Conservation (phyloP, 2,329 filamentous ascomycete genomes). For the Monosporascus sp. region DNA sequence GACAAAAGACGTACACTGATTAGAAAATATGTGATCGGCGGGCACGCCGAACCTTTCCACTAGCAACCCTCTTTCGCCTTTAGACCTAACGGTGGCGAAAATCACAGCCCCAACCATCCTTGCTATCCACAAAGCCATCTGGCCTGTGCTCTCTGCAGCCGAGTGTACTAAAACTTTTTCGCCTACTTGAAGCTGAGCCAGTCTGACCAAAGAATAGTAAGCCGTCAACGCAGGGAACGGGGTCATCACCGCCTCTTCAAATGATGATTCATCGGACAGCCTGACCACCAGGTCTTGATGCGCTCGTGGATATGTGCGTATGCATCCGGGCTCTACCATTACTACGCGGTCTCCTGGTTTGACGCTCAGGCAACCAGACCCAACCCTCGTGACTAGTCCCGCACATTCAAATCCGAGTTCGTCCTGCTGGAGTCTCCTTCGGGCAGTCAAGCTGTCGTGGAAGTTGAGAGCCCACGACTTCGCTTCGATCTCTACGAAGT, state of each 20-base stretch:
- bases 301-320: constrained; percentile 15
- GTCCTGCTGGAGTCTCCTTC: constrained; percentile 2
- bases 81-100: constrained; percentile 27
- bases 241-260: constrained; percentile 8
- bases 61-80: constrained; percentile 27
- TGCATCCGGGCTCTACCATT: constrained; percentile 10
- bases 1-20: constrained; percentile 25
- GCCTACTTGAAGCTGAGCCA: constrained; percentile 20
- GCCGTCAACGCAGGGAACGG: constrained; percentile 20
- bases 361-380: constrained; percentile 8
- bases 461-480: constrained; percentile 13
- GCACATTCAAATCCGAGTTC: constrained; percentile 19
- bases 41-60: constrained; percentile 25
- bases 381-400: constrained; percentile 27
- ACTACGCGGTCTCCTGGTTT: constrained; percentile 10
- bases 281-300: constrained; percentile 5
- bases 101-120: constrained; percentile 18
- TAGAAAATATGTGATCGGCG: constrained; percentile 28
- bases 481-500: constrained; percentile 16
- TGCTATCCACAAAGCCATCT: constrained; percentile 16
- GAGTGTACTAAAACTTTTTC: constrained; percentile 21
- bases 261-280: constrained; percentile 8
- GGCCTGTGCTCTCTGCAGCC: constrained; percentile 15
- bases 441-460: constrained; percentile 9
- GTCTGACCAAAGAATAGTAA: constrained; percentile 20